Base-by-base conservation (phyloP, 345 rosid species). In the Euphorbia pulcherrima region DNA sequence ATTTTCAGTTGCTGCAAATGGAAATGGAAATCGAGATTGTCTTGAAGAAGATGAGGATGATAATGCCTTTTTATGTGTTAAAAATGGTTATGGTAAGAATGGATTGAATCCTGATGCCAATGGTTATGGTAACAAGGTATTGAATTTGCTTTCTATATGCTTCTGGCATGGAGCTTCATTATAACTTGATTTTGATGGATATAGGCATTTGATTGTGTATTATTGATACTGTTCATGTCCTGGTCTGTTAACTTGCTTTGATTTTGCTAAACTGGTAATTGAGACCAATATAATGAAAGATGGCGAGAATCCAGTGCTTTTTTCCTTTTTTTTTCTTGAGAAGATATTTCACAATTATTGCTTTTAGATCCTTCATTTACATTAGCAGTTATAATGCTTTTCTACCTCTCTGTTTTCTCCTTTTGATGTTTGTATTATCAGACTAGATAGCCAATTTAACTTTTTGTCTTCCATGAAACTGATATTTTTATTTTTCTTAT, bases 51-150 rank as follows among this genome's bases (percentile, higher is more conserved):
- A 21, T 12, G 77, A 30, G 17, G 61, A 26, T 41, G 74, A 53
- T 21, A 72, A 51, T 14, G 61, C 20, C 14, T 71, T 33, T 33
- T 33, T 33, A 33, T 33, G 40, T 37, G 75, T 66, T 11, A 44
- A 48, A 39, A 39, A 39, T 39, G 44, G 44, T 39, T 39, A 39
- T 39, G 44, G 12, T 7, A 21, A 26, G 29, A 47, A 52, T 30
- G 69, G 64, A 29, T 14, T 27, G 18, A 53, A 58, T 29, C 18
- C 50, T 2, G 13, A 18, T 44, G 50, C 18, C 50, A 44, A 12
- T 44, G 16, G 16, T 3, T 18, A 44, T 44, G 5, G 50, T 39
- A 77, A 54, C 68, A 81, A 83, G 81, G 87, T 83, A 81, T 64
- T 56, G 20, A 18, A 66, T 47, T 6, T 44, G 23, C 23, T 26